These are phyloP conservation scores for Lactifluus volemus DNA, from an alignment of 768 basidiomycete genomes.

Conservation along the genomic window DNA sequence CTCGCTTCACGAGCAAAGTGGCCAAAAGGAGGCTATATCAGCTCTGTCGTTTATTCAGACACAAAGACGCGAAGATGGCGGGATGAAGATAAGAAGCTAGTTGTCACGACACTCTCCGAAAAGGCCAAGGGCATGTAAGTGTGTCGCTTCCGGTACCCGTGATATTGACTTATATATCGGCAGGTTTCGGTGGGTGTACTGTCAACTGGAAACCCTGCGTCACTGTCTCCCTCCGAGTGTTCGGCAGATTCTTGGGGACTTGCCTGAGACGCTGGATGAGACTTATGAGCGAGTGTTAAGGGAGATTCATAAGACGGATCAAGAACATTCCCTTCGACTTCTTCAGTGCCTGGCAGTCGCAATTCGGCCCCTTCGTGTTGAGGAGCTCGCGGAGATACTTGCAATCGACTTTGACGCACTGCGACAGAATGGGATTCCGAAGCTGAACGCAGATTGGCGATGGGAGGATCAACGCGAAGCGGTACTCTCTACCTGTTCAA, in stretches of 20 bases:
- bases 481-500: conserved; percentile 4
- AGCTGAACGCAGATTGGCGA: neutral
- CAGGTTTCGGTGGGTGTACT: neutral
- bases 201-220: neutral
- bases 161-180: no score
- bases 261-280: neutral
- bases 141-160: no score
- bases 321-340: neutral
- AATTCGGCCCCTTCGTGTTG: neutral
- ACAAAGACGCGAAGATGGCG: neutral
- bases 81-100: neutral
- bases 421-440: neutral
- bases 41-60: neutral
- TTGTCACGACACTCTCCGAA: neutral
- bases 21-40: conserved; percentile 4
- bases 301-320: neutral
- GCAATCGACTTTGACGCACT: conserved; percentile 8
- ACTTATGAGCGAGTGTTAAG: neutral
- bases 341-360: neutral
- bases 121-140: conserved; percentile 5
- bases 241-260: neutral
- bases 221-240: neutral
- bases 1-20: neutral
- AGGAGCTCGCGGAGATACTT: neutral
- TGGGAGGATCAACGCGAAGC: neutral